Evolutionary conservation across 169 alveolate species (phyloP).

Genomic region (Cryptosporidium andersoni): DNA sequence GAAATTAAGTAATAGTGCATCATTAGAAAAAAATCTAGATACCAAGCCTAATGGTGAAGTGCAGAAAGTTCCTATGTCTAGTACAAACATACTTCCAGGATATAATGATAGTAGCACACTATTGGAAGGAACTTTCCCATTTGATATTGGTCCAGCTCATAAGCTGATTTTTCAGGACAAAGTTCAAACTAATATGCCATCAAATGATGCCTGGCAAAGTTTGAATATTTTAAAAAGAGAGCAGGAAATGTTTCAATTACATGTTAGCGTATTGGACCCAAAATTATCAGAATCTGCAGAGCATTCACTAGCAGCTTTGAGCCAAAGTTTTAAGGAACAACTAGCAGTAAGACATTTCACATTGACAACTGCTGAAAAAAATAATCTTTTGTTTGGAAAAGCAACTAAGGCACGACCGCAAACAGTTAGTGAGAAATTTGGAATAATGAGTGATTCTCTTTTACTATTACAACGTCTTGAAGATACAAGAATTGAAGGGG

Average conservation of each 20-base stretch:
- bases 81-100: constrained; percentile 1
- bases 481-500: constrained; percentile 62
- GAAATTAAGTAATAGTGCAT: too few relatives aligned
- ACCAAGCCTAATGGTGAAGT: too few relatives aligned
- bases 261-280: constrained; percentile 65
- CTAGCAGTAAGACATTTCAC: constrained; percentile 69
- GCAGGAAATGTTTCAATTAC: constrained; percentile 60
- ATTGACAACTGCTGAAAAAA: constrained; percentile 50
- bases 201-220: not conserved
- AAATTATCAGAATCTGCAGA: constrained; percentile 57
- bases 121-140: constrained; percentile 50
- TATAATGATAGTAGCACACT: constrained; percentile 40
- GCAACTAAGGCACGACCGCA: constrained; percentile 57
- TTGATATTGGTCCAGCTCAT: constrained; percentile 62
- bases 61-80: too few relatives aligned
- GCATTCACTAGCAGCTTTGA: constrained; percentile 51
- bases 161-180: constrained; percentile 50
- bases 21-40: too few relatives aligned
- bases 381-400: constrained; percentile 57
- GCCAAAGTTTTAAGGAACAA: constrained; percentile 59
- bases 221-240: constrained; percentile 38
- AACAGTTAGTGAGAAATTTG: constrained; percentile 49
- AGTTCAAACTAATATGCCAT: not conserved
- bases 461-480: constrained; percentile 50
- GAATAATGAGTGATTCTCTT: constrained; percentile 49